Evolutionary conservation across 1,284 basidiomycete species (phyloP).

Genomic region (Tausonia pullulans): DNA sequence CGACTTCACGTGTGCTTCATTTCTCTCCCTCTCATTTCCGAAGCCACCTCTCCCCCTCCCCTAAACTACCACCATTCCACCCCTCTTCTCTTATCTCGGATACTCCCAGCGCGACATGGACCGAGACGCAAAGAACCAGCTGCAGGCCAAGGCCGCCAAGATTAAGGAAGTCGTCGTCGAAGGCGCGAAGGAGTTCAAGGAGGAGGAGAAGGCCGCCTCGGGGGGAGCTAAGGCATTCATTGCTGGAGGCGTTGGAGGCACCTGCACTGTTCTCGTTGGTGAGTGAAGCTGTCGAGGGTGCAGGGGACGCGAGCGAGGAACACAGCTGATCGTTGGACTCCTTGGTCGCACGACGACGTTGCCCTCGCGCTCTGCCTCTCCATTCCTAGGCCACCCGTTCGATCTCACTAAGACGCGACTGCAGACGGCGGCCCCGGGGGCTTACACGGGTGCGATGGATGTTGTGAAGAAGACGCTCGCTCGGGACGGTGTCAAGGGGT

Average conservation of each 20-base stretch:
- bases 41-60: not conserved
- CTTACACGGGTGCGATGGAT: conserved; percentile 86
- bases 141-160: not conserved
- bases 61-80: not conserved
- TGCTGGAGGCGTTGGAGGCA: conserved; percentile 83
- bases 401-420: conserved; percentile 93
- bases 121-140: not conserved
- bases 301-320: no score
- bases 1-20: no score
- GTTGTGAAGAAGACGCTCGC: conserved; percentile 84
- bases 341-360: not conserved
- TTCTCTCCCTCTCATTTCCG: no score
- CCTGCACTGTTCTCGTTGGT: conserved; percentile 79
- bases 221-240: conserved; percentile 61
- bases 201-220: conserved; percentile 6
- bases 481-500: conserved; percentile 83
- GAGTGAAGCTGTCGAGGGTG: conserved; percentile 27
- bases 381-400: conserved; percentile 74
- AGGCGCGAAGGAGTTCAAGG: conserved; percentile 10
- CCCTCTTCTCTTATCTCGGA: conserved; percentile 1
- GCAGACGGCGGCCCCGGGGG: conserved; percentile 82
- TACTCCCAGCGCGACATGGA: not conserved
- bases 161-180: conserved; percentile 8
- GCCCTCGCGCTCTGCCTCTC: not conserved
- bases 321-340: not conserved